A percentile compares a stretch with the other conserved stretches of the same genome.
phyloP scores from a whole-genome alignment of 345 rosid genomes.

The Chamaenerion angustifolium region DNA sequence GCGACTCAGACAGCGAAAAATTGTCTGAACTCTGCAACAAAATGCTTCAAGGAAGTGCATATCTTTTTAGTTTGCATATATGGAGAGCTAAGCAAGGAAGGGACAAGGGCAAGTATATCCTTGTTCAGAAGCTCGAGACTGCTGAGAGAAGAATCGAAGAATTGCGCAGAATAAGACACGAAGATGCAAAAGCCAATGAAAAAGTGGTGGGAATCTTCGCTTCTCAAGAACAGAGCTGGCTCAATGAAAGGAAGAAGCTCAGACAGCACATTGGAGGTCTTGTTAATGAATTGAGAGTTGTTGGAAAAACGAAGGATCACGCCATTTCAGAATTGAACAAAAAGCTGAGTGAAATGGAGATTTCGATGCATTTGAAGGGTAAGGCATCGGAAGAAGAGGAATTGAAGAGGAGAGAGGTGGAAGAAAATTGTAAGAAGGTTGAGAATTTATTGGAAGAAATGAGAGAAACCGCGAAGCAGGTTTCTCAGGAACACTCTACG shows the following conservation, averaged over 20 bases:
- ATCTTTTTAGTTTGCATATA: conserved; percentile 52
- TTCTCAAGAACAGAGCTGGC: conserved; percentile 79
- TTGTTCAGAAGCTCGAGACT: conserved; percentile 33
- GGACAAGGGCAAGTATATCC: conserved; percentile 16
- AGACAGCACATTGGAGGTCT: conserved; percentile 50
- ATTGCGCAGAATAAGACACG: conserved; percentile 49
- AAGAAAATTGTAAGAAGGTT: conserved; percentile 36
- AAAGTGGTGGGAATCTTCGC: conserved; percentile 79
- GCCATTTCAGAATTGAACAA: conserved; percentile 30
- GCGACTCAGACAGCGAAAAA: conserved; percentile 30
- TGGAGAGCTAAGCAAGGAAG: conserved; percentile 50
- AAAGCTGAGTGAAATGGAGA: conserved; percentile 45
- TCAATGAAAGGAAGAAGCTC: conserved; percentile 47
- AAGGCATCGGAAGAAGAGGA: conserved; percentile 39
- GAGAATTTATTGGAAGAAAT: conserved; percentile 38
- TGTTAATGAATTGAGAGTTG: conserved; percentile 32
- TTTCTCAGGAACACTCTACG: conserved; percentile 51
- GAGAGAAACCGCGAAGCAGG: conserved; percentile 39
- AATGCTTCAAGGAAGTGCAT: conserved; percentile 54
- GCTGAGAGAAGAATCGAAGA: conserved; percentile 47
- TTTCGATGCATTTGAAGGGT: conserved; percentile 37
- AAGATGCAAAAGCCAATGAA: conserved; percentile 90
- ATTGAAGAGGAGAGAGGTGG: conserved; percentile 34
- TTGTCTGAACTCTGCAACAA: conserved; percentile 37
- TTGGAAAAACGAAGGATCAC: conserved; percentile 36